Conservation (phyloP, 108 stramenopile genomes). For the Fistulifera solaris region DNA sequence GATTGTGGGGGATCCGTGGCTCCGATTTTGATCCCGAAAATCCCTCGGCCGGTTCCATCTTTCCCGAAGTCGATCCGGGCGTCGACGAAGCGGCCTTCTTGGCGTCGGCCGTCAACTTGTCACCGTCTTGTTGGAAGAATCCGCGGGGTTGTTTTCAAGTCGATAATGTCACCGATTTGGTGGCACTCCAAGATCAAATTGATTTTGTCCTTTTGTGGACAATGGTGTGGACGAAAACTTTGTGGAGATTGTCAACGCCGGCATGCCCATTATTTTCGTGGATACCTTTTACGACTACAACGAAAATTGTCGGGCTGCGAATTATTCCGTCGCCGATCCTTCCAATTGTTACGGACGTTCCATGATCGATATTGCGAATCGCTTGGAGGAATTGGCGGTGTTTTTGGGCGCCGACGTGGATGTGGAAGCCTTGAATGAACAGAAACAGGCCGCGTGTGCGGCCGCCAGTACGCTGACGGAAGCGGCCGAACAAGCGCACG, state of each 20-base stretch:
- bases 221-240: constrained; percentile 5
- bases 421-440: not conserved
- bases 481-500: not conserved
- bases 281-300: constrained; percentile 9
- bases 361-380: constrained; percentile 7
- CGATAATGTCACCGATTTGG: not conserved
- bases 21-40: not conserved
- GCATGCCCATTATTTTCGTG: constrained; percentile 3
- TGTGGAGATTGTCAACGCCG: not conserved
- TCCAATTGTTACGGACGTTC: constrained; percentile 5
- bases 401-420: not conserved
- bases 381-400: not conserved
- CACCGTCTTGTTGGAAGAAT: constrained; percentile 3
- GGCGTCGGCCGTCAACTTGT: not conserved
- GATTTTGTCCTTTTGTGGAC: constrained; percentile 9
- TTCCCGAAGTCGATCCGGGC: constrained; percentile 5
- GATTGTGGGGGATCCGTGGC: constrained; percentile 7
- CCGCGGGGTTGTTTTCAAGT: not conserved
- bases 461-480: constrained; percentile 5
- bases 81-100: constrained; percentile 7
- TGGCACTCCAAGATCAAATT: not conserved
- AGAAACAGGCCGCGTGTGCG: constrained; percentile 5
- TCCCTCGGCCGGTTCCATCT: not conserved
- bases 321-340: not conserved
- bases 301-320: not conserved